phyloP scores from a whole-genome alignment of 139 green algal genomes.

The Chlamydomonas schloesseri region DNA sequence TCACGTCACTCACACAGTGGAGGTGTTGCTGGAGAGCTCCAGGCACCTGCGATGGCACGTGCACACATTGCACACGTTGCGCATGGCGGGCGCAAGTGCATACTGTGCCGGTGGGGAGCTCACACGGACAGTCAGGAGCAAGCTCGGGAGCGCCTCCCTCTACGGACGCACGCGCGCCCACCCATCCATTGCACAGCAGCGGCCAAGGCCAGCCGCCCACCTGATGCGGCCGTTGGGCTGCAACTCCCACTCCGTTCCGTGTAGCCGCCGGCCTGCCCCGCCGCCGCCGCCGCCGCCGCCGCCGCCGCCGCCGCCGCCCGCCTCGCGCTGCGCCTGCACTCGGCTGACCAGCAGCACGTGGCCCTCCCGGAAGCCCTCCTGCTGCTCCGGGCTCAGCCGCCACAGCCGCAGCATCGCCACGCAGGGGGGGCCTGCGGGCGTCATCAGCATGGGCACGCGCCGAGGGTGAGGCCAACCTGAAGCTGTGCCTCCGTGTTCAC shows the following conservation, averaged over 20 bases:
- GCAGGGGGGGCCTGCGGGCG: not conserved
- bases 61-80: too few relatives aligned
- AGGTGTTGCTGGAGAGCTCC: not conserved
- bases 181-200: too few relatives aligned
- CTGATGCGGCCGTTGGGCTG: not conserved
- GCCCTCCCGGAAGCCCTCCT: constrained; percentile 32
- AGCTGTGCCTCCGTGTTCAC: too few relatives aligned
- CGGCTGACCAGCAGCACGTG: constrained; percentile 16
- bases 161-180: too few relatives aligned
- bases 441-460: not conserved
- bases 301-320: not conserved
- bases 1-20: too few relatives aligned
- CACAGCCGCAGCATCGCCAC: constrained; percentile 19
- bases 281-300: not conserved
- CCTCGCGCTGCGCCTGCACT: not conserved
- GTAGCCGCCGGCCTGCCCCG: not conserved
- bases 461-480: not conserved
- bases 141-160: too few relatives aligned
- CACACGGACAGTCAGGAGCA: too few relatives aligned
- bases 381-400: constrained; percentile 1
- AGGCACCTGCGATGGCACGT: constrained; percentile 22
- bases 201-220: too few relatives aligned
- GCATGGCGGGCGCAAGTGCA: too few relatives aligned
- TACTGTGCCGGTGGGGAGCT: too few relatives aligned
- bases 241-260: not conserved